These are phyloP conservation scores for Panaeolus papilionaceus DNA, from an alignment of 768 basidiomycete genomes.

Conservation along the genomic window DNA sequence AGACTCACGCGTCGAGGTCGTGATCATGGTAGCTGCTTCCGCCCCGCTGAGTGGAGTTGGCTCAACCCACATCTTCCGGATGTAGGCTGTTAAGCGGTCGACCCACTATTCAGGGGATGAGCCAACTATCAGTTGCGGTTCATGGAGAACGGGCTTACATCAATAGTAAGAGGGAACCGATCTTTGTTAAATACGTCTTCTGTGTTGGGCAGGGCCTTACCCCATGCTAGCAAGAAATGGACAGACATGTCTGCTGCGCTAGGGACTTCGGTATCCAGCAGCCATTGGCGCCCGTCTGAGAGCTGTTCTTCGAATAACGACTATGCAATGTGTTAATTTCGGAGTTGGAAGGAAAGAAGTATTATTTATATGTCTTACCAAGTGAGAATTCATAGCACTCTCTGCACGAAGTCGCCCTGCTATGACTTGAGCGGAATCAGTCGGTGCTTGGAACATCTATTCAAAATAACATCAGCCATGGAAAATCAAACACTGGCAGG, in stretches of 20 bases:
- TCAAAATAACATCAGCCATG: too few species aligned
- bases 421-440: neutral
- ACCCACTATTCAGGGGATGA: slow-evolving; percentile 48
- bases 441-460: neutral
- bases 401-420: neutral
- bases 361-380: neutral
- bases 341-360: too few species aligned
- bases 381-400: neutral
- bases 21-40: slow-evolving; percentile 50
- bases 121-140: neutral
- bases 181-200: slow-evolving; percentile 43
- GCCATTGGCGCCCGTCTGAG: slow-evolving; percentile 60
- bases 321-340: slow-evolving; percentile 23
- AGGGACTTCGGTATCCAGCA: slow-evolving; percentile 58
- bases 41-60: slow-evolving; percentile 40
- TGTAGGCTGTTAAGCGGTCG: slow-evolving; percentile 41
- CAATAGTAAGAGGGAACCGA: slow-evolving; percentile 41
- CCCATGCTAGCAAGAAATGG: slow-evolving; percentile 56
- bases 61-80: slow-evolving; percentile 37
- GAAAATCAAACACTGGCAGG: too few species aligned
- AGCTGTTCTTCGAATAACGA: slow-evolving; percentile 49
- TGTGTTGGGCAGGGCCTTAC: slow-evolving; percentile 39
- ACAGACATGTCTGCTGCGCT: slow-evolving; percentile 58
- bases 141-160: slow-evolving; percentile 21
- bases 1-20: slow-evolving; percentile 41